Conservation (phyloP, 2,329 filamentous ascomycete genomes). For the Exophiala spinifera region DNA sequence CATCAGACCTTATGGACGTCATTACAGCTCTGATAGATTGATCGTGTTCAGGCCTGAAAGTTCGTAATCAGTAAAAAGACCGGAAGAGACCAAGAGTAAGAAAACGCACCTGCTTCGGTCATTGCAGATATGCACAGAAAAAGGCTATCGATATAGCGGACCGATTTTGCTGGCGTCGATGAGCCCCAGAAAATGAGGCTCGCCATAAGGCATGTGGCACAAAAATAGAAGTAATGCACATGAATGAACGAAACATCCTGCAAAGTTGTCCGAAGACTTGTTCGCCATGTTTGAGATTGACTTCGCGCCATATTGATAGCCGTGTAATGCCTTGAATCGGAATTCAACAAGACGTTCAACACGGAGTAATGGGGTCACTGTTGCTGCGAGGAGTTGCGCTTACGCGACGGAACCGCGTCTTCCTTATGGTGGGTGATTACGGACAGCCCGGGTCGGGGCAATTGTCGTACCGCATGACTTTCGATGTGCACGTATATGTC, state of each 20-base stretch:
- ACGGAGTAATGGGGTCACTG: too few species aligned
- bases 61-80: neutral
- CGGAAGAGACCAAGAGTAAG: neutral
- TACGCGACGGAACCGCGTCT: neutral
- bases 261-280: neutral
- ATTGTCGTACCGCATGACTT: constrained; percentile 5
- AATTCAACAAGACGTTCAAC: neutral
- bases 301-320: neutral
- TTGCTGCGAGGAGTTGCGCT: neutral
- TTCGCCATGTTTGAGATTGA: neutral
- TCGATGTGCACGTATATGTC: too few species aligned
- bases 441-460: neutral
- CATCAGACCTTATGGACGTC: neutral
- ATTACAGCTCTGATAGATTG: constrained; percentile 41
- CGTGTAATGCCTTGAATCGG: neutral
- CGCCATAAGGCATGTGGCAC: constrained; percentile 41
- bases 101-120: constrained; percentile 42
- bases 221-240: constrained; percentile 47
- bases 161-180: constrained; percentile 41
- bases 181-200: constrained; percentile 49
- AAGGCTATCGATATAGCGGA: constrained; percentile 46
- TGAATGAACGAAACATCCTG: constrained; percentile 37
- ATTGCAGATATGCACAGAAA: constrained; percentile 49
- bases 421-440: neutral
- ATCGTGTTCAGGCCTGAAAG: constrained; percentile 42